These are phyloP conservation scores for Trypanosoma boissoni DNA, from an alignment of 208 protist species.

Conservation along the genomic window DNA sequence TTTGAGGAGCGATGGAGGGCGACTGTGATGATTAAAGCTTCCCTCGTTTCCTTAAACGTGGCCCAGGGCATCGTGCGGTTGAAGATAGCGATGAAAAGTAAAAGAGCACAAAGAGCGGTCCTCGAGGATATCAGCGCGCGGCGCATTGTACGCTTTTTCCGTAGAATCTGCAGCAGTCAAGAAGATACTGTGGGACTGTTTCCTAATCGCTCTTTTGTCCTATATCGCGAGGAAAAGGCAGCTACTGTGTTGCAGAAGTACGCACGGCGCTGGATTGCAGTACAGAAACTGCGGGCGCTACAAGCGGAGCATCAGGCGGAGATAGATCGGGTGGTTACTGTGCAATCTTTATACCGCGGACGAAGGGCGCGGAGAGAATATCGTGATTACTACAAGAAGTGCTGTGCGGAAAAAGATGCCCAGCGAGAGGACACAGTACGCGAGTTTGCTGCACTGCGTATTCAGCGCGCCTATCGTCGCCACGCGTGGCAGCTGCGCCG, in stretches of 20 bases:
- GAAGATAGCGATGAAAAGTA: constrained; percentile 29
- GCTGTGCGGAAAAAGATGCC: constrained; percentile 3
- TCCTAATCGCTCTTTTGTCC: constrained; percentile 1
- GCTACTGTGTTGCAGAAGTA: constrained; percentile 66
- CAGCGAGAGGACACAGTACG: constrained; percentile 10
- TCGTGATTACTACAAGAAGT: constrained; percentile 11
- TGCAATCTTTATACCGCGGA: constrained; percentile 54
- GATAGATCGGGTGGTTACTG: constrained; percentile 26
- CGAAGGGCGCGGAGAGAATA: constrained; percentile 25
- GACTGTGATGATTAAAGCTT: constrained; percentile 49
- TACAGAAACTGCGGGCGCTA: constrained; percentile 31
- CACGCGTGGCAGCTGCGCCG: constrained; percentile 44
- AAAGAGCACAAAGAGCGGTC: constrained; percentile 27
- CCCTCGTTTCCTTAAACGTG: constrained; percentile 53
- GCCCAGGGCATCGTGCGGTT: constrained; percentile 55
- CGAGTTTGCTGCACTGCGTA: constrained; percentile 57
- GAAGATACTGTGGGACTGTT: constrained; percentile 22
- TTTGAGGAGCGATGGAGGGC: constrained; percentile 74
- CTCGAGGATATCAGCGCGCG: constrained; percentile 49
- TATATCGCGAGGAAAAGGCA: constrained; percentile 34
- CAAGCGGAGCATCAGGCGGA: constrained; percentile 28
- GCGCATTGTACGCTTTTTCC: constrained; percentile 62
- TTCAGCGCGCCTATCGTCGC: constrained; percentile 71
- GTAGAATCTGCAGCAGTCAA: constrained; percentile 21
- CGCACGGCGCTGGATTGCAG: constrained; percentile 59